Conservation (phyloP, 75 land plant genomes). For the Pinus taeda region DNA sequence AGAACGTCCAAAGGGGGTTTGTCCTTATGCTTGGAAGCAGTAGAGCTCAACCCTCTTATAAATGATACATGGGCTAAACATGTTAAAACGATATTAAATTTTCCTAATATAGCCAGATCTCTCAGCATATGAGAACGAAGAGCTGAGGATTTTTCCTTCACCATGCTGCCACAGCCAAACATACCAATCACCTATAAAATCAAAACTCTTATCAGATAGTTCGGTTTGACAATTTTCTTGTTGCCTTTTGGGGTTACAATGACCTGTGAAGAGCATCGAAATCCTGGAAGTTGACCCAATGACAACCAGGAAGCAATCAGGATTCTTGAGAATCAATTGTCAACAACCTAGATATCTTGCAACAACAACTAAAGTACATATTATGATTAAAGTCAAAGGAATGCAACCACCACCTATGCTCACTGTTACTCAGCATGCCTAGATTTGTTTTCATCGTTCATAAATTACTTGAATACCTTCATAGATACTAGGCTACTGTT, state of each 20-base stretch:
- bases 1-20: slow-evolving; percentile 1
- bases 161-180: background rate
- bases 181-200: background rate
- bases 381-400: slow-evolving; percentile 7
- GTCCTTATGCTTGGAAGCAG: background rate
- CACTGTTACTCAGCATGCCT: background rate
- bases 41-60: too few relatives aligned
- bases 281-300: slow-evolving; percentile 10
- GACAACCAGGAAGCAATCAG: background rate
- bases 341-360: slow-evolving; percentile 2
- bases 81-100: background rate
- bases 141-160: background rate
- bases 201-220: background rate
- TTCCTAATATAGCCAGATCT: background rate
- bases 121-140: background rate
- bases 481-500: background rate
- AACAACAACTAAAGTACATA: background rate
- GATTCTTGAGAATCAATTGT: background rate
- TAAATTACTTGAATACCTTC: background rate
- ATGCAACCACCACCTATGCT: slow-evolving; percentile 7
- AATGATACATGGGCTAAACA: too few relatives aligned
- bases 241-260: background rate
- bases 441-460: background rate
- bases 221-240: slow-evolving; percentile 7
- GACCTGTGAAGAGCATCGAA: slow-evolving; percentile 7